These are phyloP conservation scores for Dactylellina drechsleri DNA, from an alignment of 2,329 filamentous ascomycete genomes.

Conservation along the genomic window DNA sequence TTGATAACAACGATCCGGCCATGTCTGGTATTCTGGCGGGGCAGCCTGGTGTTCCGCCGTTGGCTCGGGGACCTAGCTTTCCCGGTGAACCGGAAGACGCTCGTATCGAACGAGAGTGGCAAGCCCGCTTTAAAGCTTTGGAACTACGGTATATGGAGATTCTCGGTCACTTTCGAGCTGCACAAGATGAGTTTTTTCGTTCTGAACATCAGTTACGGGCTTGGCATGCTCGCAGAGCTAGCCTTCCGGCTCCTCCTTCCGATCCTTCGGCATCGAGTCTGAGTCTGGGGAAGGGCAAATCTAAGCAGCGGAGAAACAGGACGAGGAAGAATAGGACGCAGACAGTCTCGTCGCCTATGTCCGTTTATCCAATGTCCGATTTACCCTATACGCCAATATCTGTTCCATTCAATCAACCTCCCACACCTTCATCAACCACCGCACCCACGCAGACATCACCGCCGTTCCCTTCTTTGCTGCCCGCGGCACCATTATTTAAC, in stretches of 20 bases:
- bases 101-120: conserved; percentile 67
- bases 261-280: conserved; percentile 24
- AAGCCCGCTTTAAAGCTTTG: conserved; percentile 67
- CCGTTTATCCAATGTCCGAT: conserved; percentile 63
- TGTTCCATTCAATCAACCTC: conserved; percentile 62
- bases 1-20: conserved; percentile 15
- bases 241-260: conserved; percentile 52
- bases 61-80: conserved; percentile 39
- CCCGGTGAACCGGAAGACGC: conserved; percentile 64
- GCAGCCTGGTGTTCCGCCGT: conserved; percentile 36
- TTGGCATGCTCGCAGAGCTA: conserved; percentile 60
- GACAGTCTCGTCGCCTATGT: conserved; percentile 60
- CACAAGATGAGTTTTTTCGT: conserved; percentile 59
- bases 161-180: conserved; percentile 47
- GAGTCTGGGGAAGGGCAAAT: conserved; percentile 56
- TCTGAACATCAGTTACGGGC: conserved; percentile 56
- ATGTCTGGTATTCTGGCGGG: conserved; percentile 19
- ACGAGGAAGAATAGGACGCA: conserved; percentile 63
- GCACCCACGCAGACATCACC: conserved; percentile 60
- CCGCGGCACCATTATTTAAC: conserved; percentile 67
- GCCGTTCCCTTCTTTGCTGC: conserved; percentile 61
- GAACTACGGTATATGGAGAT: conserved; percentile 64
- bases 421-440: conserved; percentile 56
- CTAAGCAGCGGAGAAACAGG: conserved; percentile 61
- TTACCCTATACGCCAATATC: conserved; percentile 60